These are phyloP conservation scores for Sugiyamaella boreocaroliniensis DNA, from an alignment of 805 yeast species.

Conservation along the genomic window DNA sequence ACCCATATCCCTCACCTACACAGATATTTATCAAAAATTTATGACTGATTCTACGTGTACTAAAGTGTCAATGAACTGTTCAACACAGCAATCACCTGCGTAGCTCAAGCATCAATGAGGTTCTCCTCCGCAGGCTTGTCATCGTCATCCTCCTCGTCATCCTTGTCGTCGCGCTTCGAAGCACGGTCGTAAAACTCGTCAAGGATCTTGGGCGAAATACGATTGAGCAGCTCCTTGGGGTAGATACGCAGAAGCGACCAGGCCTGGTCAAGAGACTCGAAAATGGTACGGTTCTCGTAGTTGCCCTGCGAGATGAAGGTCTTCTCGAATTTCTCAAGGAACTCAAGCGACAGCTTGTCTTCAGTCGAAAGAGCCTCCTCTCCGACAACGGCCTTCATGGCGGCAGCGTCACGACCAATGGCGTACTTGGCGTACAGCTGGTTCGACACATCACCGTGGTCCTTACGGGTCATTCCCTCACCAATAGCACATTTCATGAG, in stretches of 20 bases:
- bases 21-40: background rate
- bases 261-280: conserved; percentile 94
- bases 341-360: conserved; percentile 94
- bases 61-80: background rate
- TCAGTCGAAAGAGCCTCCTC: conserved; percentile 98
- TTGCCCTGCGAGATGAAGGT: conserved; percentile 95
- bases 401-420: conserved; percentile 99
- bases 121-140: conserved; percentile 30
- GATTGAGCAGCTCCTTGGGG: conserved; percentile 97
- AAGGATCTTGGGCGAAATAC: conserved; percentile 95
- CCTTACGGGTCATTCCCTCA: conserved; percentile 99
- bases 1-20: background rate
- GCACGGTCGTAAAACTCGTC: conserved; percentile 91
- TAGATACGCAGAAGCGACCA: conserved; percentile 97
- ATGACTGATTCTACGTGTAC: background rate
- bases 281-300: conserved; percentile 88
- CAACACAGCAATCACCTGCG: background rate
- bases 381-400: conserved; percentile 99
- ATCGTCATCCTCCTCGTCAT: conserved; percentile 34
- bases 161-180: conserved; percentile 37
- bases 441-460: conserved; percentile 98
- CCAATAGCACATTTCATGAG: conserved; percentile 99
- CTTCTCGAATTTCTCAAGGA: conserved; percentile 95
- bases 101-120: conserved; percentile 34
- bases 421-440: conserved; percentile 99